Conservation (phyloP, 2,329 filamentous ascomycete species). For the Aureobasidium leucospermi region DNA sequence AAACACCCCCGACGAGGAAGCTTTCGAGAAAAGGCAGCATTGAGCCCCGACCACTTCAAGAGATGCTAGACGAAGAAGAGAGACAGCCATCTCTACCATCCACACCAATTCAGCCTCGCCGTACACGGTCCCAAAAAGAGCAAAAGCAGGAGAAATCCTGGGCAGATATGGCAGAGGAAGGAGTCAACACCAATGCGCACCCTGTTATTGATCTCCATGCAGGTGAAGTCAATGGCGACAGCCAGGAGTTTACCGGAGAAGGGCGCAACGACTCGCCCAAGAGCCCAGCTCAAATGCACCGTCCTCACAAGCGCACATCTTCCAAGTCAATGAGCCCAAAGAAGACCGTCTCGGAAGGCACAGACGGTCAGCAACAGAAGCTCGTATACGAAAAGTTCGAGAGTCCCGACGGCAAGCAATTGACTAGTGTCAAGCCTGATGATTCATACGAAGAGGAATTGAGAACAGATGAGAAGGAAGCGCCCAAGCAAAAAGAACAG, state of each 20-base stretch:
- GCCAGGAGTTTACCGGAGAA: slow-evolving; percentile 21
- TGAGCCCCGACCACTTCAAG: slow-evolving; percentile 27
- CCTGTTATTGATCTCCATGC: slow-evolving; percentile 3
- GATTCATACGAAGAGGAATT: slow-evolving; percentile 31
- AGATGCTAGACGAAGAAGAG: slow-evolving; percentile 28
- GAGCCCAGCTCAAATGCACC: slow-evolving; percentile 20
- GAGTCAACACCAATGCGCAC: slow-evolving; percentile 7
- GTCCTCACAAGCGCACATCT: slow-evolving; percentile 23
- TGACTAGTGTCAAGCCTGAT: slow-evolving; percentile 38
- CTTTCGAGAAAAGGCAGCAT: slow-evolving; percentile 20
- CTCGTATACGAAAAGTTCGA: slow-evolving; percentile 38
- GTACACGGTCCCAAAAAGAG: not conserved
- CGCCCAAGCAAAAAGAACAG: slow-evolving; percentile 18
- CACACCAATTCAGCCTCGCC: slow-evolving; percentile 9
- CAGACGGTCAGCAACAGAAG: slow-evolving; percentile 17
- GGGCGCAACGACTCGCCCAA: slow-evolving; percentile 23
- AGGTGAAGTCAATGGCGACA: not conserved
- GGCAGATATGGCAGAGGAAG: slow-evolving; percentile 25
- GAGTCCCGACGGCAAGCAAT: slow-evolving; percentile 37
- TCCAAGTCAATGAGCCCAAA: slow-evolving; percentile 15
- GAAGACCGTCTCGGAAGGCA: slow-evolving; percentile 17
- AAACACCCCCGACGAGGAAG: slow-evolving; percentile 24
- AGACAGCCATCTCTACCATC: slow-evolving; percentile 18
- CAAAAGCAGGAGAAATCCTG: slow-evolving; percentile 29
- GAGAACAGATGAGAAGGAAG: slow-evolving; percentile 25